Conservation (phyloP, 2,329 filamentous ascomycete genomes). For the Aspergillus fischeri region DNA sequence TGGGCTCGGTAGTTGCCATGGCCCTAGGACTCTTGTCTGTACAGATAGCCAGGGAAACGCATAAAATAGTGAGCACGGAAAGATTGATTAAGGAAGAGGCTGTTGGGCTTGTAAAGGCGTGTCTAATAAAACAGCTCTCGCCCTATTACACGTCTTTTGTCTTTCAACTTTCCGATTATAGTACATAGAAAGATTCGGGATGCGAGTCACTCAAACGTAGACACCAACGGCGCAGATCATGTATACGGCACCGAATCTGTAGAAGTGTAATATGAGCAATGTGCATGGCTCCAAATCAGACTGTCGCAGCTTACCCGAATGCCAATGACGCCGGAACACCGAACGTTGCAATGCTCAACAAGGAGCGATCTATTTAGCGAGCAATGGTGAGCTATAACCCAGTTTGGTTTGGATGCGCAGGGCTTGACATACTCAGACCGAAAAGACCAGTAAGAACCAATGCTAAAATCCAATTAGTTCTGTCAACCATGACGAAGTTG, state of each 20-base stretch:
- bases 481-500: neutral
- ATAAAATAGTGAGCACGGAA: constrained; percentile 8
- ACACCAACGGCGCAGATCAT: constrained; percentile 99
- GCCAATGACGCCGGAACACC: constrained; percentile 84
- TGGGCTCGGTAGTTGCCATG: constrained; percentile 29
- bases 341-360: constrained; percentile 70
- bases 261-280: constrained; percentile 10
- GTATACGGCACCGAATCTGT: constrained; percentile 87
- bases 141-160: constrained; percentile 7
- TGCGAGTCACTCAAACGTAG: constrained; percentile 67
- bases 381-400: neutral
- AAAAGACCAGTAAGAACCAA: constrained; percentile 73
- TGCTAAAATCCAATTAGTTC: constrained; percentile 37
- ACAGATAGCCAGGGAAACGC: constrained; percentile 5
- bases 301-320: constrained; percentile 67
- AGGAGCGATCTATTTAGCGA: constrained; percentile 64
- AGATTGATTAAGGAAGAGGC: constrained; percentile 12
- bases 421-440: constrained; percentile 67
- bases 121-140: constrained; percentile 30
- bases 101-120: constrained; percentile 19
- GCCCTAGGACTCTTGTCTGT: constrained; percentile 4
- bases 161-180: constrained; percentile 29
- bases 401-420: neutral
- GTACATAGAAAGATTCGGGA: constrained; percentile 31
- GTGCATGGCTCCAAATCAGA: constrained; percentile 1